A percentile compares a stretch with the other conserved stretches of the same genome.
Evolutionary conservation across 2,329 filamentous ascomycete species (phyloP).

Genomic region (Cucurbitaria berberidis): DNA sequence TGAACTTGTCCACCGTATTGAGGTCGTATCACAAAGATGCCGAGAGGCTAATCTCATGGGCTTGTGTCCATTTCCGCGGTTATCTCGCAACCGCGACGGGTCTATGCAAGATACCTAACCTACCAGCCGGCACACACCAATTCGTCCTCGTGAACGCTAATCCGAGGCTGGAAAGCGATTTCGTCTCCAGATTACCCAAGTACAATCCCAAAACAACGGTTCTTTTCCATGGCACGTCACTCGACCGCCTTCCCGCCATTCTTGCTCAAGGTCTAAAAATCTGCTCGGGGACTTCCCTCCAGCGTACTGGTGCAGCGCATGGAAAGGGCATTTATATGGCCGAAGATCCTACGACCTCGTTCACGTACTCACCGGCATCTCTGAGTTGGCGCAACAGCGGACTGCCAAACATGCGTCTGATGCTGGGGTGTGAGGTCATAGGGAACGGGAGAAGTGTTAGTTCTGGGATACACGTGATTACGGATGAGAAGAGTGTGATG

Average conservation of each 20-base stretch:
- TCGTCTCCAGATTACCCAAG: slow-evolving; percentile 16
- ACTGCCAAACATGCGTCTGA: slow-evolving; percentile 34
- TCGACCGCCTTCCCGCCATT: slow-evolving; percentile 42
- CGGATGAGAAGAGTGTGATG: slow-evolving; percentile 37
- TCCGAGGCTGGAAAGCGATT: slow-evolving; percentile 33
- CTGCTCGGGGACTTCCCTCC: slow-evolving; percentile 36
- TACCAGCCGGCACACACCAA: slow-evolving; percentile 39
- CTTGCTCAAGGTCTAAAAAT: slow-evolving; percentile 36
- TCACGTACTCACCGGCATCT: slow-evolving; percentile 26
- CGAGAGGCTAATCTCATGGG: slow-evolving; percentile 39
- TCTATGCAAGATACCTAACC: slow-evolving; percentile 32
- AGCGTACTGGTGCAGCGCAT: slow-evolving; percentile 39
- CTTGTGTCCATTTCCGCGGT: slow-evolving; percentile 37
- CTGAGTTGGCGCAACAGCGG: slow-evolving; percentile 35
- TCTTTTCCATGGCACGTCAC: slow-evolving; percentile 43
- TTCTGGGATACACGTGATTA: slow-evolving; percentile 35
- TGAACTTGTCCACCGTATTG: slow-evolving; percentile 23
- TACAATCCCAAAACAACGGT: slow-evolving; percentile 24
- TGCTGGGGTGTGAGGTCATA: slow-evolving; percentile 40
- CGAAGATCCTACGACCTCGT: slow-evolving; percentile 35
- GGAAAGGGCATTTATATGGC: slow-evolving; percentile 44
- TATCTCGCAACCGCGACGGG: slow-evolving; percentile 36
- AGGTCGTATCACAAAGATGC: slow-evolving; percentile 24
- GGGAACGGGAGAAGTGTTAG: slow-evolving; percentile 22
- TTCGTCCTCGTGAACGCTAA: slow-evolving; percentile 41